Percentiles rank a stretch among this genome's conserved stretches.
phyloP scores from a whole-genome alignment of 2,329 filamentous ascomycete species.

The Fusarium sp. region DNA sequence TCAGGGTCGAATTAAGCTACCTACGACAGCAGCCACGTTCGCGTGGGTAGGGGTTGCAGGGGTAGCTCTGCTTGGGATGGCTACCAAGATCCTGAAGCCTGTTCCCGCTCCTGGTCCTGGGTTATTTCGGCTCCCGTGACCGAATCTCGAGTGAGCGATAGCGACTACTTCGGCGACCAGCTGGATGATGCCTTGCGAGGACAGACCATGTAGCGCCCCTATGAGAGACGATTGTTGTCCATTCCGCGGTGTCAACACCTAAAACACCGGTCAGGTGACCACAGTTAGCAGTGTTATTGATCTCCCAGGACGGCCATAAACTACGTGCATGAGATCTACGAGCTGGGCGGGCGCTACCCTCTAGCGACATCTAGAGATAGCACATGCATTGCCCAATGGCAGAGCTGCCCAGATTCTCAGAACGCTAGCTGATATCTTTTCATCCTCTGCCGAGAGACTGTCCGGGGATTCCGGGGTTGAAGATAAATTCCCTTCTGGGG shows the following conservation, averaged over 20 bases:
- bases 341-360: not conserved
- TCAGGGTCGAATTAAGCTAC: not conserved
- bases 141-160: not conserved
- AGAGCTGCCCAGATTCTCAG: constrained; percentile 31
- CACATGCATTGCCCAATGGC: constrained; percentile 27
- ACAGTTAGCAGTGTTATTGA: not conserved
- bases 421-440: constrained; percentile 32
- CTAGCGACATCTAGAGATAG: constrained; percentile 26
- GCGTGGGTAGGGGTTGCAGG: not conserved
- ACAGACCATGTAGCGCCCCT: not conserved
- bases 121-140: constrained; percentile 7
- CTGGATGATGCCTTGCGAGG: not conserved
- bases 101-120: not conserved
- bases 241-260: not conserved
- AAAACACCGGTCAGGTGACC: constrained; percentile 15
- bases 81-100: constrained; percentile 13
- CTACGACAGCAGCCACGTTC: not conserved
- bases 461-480: constrained; percentile 34
- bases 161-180: not conserved
- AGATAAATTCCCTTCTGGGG: constrained; percentile 30
- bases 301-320: not conserved
- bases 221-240: not conserved
- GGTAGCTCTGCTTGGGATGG: not conserved
- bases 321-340: constrained; percentile 30
- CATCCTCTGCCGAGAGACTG: constrained; percentile 19